These are phyloP conservation scores for Gastrolobium villosum DNA, from an alignment of 306 rosid species.

Conservation along the genomic window DNA sequence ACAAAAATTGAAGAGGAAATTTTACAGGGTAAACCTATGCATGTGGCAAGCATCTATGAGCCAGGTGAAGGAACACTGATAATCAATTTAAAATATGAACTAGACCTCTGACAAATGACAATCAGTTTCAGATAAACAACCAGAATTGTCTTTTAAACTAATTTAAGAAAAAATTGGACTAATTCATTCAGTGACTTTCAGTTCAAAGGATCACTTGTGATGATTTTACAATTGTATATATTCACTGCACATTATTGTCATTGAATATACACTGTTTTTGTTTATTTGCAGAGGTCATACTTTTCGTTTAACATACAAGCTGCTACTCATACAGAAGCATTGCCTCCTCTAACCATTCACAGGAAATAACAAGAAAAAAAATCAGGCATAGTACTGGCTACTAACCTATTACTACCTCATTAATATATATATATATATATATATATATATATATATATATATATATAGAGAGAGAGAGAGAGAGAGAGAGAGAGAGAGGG, in stretches of 20 bases:
- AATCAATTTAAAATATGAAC: background rate
- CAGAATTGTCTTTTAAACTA: constrained; percentile 4
- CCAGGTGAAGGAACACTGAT: background rate
- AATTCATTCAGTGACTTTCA: background rate
- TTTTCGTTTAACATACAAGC: background rate
- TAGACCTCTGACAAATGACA: background rate
- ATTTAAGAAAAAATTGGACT: background rate
- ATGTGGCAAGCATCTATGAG: background rate
- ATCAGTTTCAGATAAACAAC: background rate
- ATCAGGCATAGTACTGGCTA: background rate
- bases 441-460: too few species aligned
- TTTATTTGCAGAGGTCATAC: background rate
- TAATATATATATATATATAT: background rate
- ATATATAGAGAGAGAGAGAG: too few species aligned
- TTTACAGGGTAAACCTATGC: constrained; percentile 17
- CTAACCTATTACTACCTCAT: background rate
- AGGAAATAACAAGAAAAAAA: too few species aligned
- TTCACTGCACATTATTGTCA: background rate
- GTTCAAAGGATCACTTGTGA: constrained; percentile 3
- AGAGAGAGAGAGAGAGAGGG: too few species aligned
- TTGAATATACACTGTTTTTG: background rate
- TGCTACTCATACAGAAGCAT: background rate
- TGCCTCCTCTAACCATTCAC: constrained; percentile 15
- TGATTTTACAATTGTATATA: constrained; percentile 4
- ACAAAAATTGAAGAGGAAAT: background rate